These are phyloP conservation scores for Saccharata proteae DNA, from an alignment of 2,329 filamentous ascomycete genomes.

Conservation along the genomic window DNA sequence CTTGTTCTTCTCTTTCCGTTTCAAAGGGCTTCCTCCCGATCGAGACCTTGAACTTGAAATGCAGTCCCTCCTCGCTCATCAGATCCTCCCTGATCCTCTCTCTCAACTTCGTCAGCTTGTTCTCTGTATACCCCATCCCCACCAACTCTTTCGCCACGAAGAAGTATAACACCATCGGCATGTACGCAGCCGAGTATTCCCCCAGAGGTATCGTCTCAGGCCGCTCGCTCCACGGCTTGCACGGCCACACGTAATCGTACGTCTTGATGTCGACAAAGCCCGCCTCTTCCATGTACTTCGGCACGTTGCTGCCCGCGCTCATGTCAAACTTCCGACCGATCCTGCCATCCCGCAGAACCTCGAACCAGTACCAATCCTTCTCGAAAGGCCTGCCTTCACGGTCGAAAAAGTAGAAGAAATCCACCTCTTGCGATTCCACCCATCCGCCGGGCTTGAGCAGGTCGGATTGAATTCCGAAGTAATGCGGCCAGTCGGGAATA, in stretches of 20 bases:
- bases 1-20: no score
- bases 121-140: background rate
- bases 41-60: background rate
- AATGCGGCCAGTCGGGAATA: background rate
- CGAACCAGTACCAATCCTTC: no score
- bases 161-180: background rate
- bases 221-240: background rate
- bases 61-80: background rate
- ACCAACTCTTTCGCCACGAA: background rate
- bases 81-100: background rate
- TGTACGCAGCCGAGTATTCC: background rate
- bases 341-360: no score
- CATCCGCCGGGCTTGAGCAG: background rate
- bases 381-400: no score
- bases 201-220: background rate
- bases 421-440: conserved; percentile 1
- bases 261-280: background rate
- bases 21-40: conserved; percentile 1
- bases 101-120: no score
- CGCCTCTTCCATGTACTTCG: background rate
- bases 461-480: background rate
- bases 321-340: background rate
- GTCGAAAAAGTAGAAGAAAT: background rate
- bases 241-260: background rate
- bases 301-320: background rate